These are phyloP conservation scores for Jimgerdemannia flammicorona DNA, from an alignment of 192 early-diverging fungal species.

Conservation along the genomic window DNA sequence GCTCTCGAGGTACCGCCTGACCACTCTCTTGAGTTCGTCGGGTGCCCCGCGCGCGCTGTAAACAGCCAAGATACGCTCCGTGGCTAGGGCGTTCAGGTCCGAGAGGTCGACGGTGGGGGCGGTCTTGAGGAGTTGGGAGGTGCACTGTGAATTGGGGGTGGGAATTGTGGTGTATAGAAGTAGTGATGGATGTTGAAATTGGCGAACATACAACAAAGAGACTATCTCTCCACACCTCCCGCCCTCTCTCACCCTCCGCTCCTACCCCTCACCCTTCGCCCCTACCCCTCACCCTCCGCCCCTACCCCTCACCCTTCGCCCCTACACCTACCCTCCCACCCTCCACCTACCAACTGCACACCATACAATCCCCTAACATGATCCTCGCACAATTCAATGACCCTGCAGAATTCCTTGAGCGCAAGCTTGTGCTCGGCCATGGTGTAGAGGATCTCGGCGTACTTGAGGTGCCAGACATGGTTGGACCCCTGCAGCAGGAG, in stretches of 20 bases:
- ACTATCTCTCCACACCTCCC: background rate
- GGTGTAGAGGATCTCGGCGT: conserved; percentile 85
- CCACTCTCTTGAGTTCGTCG: background rate
- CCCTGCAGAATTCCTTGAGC: conserved; percentile 86
- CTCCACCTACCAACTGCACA: conserved; percentile 57
- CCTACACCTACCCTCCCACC: conserved; percentile 11
- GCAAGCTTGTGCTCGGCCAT: conserved; percentile 64
- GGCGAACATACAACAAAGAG: background rate
- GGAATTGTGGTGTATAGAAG: background rate
- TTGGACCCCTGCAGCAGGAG: conserved; percentile 83
- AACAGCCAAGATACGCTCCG: conserved; percentile 29
- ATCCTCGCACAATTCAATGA: conserved; percentile 81
- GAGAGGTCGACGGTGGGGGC: conserved; percentile 1
- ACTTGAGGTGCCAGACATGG: conserved; percentile 82
- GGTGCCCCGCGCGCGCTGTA: conserved; percentile 3
- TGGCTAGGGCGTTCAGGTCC: conserved; percentile 29
- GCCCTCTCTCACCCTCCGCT: too few species aligned
- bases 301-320: too few species aligned
- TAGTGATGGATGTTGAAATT: background rate
- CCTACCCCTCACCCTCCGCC: too few species aligned
- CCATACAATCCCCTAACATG: conserved; percentile 89
- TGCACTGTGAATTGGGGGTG: conserved; percentile 10
- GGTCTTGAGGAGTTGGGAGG: conserved; percentile 22
- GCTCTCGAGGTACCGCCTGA: background rate
- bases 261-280: too few species aligned